Conservation (phyloP, 441 rosid species). For the Croton laevigatus region DNA sequence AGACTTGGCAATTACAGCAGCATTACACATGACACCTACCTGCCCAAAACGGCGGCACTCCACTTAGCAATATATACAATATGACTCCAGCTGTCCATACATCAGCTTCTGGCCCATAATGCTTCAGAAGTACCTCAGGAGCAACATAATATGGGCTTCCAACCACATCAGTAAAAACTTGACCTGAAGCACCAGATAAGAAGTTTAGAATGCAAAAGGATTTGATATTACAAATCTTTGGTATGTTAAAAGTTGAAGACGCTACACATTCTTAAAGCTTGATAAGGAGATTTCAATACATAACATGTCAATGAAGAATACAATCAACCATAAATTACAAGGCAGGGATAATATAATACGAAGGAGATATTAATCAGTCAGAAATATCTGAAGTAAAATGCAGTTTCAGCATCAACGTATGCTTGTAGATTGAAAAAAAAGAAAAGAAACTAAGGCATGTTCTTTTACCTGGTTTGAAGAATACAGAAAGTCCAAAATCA, state of each 20-base stretch:
- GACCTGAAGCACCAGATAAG: constrained; percentile 40
- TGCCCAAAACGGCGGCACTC: constrained; percentile 99
- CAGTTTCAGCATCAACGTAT: background rate
- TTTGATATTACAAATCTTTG: background rate
- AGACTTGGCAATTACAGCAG: background rate
- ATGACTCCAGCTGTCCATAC: constrained; percentile 99
- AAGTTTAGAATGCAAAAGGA: no score
- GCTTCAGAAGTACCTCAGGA: constrained; percentile 90
- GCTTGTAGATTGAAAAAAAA: background rate
- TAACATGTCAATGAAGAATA: background rate
- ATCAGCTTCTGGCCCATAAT: constrained; percentile 94
- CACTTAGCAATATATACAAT: constrained; percentile 85
- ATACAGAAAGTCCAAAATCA: constrained; percentile 95
- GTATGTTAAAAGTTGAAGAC: background rate
- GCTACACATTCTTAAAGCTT: background rate
- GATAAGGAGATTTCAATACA: background rate
- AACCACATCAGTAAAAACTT: constrained; percentile 86
- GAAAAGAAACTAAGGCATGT: background rate
- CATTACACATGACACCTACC: constrained; percentile 40
- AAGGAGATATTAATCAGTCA: background rate
- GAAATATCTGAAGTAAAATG: background rate
- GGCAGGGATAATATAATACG: background rate
- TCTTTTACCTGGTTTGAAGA: constrained; percentile 85
- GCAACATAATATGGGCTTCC: constrained; percentile 98
- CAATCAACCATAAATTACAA: background rate